A percentile compares a stretch with the other conserved stretches of the same genome.
These are phyloP conservation scores for Lasiodiplodia hormozganensis DNA, from an alignment of 2,329 filamentous ascomycete species.

Conservation along the genomic window DNA sequence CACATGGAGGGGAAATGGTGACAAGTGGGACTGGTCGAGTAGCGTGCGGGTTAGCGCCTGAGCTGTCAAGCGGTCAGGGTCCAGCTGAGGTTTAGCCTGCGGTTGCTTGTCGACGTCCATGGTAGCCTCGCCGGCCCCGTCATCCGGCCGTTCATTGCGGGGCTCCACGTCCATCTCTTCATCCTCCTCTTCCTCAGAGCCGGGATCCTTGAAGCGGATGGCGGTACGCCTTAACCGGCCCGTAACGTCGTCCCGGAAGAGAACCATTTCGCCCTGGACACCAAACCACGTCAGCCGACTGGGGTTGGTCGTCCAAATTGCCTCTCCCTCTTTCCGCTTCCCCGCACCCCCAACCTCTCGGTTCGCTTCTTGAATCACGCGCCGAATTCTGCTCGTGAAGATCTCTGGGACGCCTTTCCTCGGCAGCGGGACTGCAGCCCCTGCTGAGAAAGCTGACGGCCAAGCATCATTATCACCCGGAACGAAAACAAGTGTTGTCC, in stretches of 20 bases:
- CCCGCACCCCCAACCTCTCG: conserved; percentile 64
- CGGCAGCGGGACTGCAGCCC: conserved; percentile 73
- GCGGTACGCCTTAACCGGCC: conserved; percentile 78
- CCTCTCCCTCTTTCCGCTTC: conserved; percentile 67
- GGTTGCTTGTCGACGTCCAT: conserved; percentile 51
- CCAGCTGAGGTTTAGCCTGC: conserved; percentile 35
- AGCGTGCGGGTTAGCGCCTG: conserved; percentile 88
- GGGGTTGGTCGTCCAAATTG: conserved; percentile 89
- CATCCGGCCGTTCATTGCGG: conserved; percentile 40
- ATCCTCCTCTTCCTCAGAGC: conserved; percentile 41
- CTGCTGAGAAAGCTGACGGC: conserved; percentile 83
- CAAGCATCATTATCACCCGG: conserved; percentile 98
- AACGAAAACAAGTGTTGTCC: conserved; percentile 87
- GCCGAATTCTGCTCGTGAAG: conserved; percentile 85
- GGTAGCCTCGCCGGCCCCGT: conserved; percentile 40
- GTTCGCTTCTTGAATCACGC: conserved; percentile 81
- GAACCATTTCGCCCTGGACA: conserved; percentile 81
- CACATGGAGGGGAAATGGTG: conserved; percentile 80
- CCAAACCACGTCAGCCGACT: conserved; percentile 84
- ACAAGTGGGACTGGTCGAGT: conserved; percentile 86
- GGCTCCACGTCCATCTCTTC: conserved; percentile 47
- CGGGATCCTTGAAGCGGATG: conserved; percentile 69
- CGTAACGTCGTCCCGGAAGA: conserved; percentile 88
- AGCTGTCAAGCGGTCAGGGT: conserved; percentile 57
- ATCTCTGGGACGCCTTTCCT: conserved; percentile 79